Conservation (phyloP, 371 early-diverging fungal species). For the Mucor sp. region DNA sequence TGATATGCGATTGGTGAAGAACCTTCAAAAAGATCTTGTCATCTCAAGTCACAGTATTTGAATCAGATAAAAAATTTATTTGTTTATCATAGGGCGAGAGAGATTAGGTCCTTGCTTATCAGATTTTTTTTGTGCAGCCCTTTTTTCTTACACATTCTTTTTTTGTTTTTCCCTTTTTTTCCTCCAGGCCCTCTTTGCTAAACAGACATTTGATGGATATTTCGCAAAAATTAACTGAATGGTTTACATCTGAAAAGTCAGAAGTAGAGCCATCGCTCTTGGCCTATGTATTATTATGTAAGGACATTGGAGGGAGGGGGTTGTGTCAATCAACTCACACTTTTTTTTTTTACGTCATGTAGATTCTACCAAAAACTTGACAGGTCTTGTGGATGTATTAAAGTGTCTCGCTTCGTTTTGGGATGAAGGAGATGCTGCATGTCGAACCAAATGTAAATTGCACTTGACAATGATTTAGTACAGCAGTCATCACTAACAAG, state of each 20-base stretch:
- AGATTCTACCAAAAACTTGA: slow-evolving; percentile 25
- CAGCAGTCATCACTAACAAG: neutral
- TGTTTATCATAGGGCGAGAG: neutral
- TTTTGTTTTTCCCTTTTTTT: neutral
- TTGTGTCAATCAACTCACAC: neutral
- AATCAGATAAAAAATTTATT: slow-evolving; percentile 2
- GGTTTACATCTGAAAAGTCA: slow-evolving; percentile 30
- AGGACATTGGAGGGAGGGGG: neutral
- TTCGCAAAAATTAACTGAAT: slow-evolving; percentile 17
- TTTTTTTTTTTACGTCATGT: neutral
- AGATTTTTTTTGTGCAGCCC: slow-evolving; percentile 1
- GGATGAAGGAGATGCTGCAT: slow-evolving; percentile 8
- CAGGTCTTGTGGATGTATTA: slow-evolving; percentile 17
- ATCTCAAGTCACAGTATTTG: neutral
- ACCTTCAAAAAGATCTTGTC: neutral
- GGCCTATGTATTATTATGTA: slow-evolving; percentile 36
- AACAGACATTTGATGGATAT: slow-evolving; percentile 13
- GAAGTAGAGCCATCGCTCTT: slow-evolving; percentile 36
- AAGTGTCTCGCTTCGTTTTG: slow-evolving; percentile 15
- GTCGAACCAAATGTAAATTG: slow-evolving; percentile 18
- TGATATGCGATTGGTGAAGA: neutral
- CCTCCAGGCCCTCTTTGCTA: neutral
- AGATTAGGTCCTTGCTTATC: slow-evolving; percentile 1
- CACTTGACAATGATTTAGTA: neutral
- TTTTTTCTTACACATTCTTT: neutral